Evolutionary conservation across 495 filamentous ascomycete species (phyloP), one percentile per base, ranked within the genome.

Genomic region (Penicillium simplicissimum): DNA sequence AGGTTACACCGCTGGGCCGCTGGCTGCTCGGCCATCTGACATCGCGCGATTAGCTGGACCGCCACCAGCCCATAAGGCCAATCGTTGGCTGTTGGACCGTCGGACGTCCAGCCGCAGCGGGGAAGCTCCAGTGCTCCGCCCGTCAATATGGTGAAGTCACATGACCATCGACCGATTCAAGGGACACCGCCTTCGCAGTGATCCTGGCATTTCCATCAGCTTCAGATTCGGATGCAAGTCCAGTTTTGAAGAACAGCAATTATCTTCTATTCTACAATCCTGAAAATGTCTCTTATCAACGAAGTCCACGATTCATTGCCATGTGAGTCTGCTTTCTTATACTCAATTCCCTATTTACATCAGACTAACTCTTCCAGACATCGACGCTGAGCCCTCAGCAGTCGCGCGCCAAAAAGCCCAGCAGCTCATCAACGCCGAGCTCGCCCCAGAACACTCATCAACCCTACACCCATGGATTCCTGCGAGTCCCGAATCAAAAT

Each of bases 291-390:
- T 58, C 81, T 91, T 55, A 88, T 90, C 59, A 85, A 83, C 52
- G 84, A 85, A 63, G 82, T 84, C 43, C 89, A 94, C 76, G 92
- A 96, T 70, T 96, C 91, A 14, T 86, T 96, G 15, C 92, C 91
- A 21, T 96, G 91, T 93, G 86, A 45, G 67, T 57, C 31, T 7
- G 45, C 28, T 54, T 25, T 21, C 25, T 17, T 34, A 37, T 31
- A 21, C 36, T 35, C 25, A 23, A 9, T 40, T 15, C 9, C 35
- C 14, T 33, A 23, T 25, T 52, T 42, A 10, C 56, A 49, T 4
- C 9, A 40, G 45, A 37, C 65, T 67, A 64, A 76, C 70, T 21
- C 15, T 17, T 54, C 52, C 73, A 90, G 90, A 95, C 76, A 84
- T 93, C 69, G 91, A 93, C 74, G 60, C 74, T 51, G 82, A 85